Percentiles rank a stretch among this genome's conserved stretches.
Evolutionary conservation across 148 eudicot species (phyloP).

Genomic region (Polygonum aviculare): DNA sequence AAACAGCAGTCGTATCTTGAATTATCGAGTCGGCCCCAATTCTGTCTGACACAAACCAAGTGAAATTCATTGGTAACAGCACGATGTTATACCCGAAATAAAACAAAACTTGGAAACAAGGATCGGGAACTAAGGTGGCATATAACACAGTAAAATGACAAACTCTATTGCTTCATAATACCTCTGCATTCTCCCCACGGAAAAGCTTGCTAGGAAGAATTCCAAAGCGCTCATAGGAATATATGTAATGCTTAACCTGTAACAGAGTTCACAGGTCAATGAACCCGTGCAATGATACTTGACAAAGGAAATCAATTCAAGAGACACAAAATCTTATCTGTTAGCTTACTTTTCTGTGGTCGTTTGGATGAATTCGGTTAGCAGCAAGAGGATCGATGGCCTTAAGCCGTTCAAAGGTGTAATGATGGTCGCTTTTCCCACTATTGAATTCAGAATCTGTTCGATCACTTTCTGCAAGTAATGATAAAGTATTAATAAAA

Average conservation of each 20-base stretch:
- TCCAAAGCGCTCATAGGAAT: conserved; percentile 45
- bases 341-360: conserved; percentile 63
- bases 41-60: conserved; percentile 67
- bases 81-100: too few relatives aligned
- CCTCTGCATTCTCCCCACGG: conserved; percentile 66
- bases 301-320: background rate
- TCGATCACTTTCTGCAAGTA: conserved; percentile 21
- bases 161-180: conserved; percentile 11
- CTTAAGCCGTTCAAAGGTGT: conserved; percentile 50
- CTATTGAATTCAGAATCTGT: conserved; percentile 24
- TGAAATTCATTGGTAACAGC: background rate
- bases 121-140: background rate
- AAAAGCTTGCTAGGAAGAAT: conserved; percentile 72
- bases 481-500: background rate
- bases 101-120: background rate
- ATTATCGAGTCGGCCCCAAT: conserved; percentile 83
- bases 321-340: background rate
- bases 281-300: background rate
- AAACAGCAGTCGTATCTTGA: conserved; percentile 76
- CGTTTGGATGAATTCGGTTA: conserved; percentile 89
- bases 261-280: conserved; percentile 12
- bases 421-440: conserved; percentile 17
- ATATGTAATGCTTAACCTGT: conserved; percentile 79
- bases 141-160: background rate
- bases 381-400: conserved; percentile 85